Conservation (phyloP, 192 early-diverging fungal genomes). For the Backusella tuberculispora region DNA sequence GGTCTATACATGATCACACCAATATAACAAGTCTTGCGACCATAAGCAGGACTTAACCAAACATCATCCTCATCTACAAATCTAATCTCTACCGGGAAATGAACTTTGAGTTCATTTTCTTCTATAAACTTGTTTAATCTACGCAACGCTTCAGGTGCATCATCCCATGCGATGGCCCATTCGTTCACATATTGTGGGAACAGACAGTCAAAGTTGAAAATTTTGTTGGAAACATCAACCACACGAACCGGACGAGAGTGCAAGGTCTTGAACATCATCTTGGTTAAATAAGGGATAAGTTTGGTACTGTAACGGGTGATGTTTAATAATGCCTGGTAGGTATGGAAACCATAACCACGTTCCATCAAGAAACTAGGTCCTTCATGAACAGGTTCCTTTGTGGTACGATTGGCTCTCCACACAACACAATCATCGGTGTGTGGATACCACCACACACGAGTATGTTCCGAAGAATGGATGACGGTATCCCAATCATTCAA, state of each 20-base stretch:
- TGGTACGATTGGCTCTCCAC: conserved; percentile 69
- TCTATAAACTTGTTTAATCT: conserved; percentile 59
- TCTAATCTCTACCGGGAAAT: conserved; percentile 76
- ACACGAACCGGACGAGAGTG: conserved; percentile 52
- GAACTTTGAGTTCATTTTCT: conserved; percentile 57
- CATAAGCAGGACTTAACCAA: conserved; percentile 73
- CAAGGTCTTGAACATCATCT: conserved; percentile 58
- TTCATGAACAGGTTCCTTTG: conserved; percentile 31
- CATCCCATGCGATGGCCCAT: conserved; percentile 73
- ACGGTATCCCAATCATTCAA: conserved; percentile 54
- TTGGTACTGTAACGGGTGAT: conserved; percentile 54
- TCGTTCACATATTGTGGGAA: conserved; percentile 75
- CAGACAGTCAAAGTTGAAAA: conserved; percentile 73
- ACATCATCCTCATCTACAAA: conserved; percentile 69
- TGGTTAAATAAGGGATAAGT: conserved; percentile 52
- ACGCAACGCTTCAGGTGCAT: conserved; percentile 56
- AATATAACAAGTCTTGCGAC: conserved; percentile 70
- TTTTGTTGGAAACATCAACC: conserved; percentile 65
- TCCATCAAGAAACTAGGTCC: conserved; percentile 36
- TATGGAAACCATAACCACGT: conserved; percentile 41
- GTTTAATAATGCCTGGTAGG: conserved; percentile 63
- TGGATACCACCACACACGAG: conserved; percentile 81
- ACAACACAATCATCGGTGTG: conserved; percentile 71
- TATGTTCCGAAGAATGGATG: conserved; percentile 69
- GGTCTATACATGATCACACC: conserved; percentile 82